Base-by-base conservation (phyloP, 1,284 basidiomycete genomes). In the Porogramme epimiltina region DNA sequence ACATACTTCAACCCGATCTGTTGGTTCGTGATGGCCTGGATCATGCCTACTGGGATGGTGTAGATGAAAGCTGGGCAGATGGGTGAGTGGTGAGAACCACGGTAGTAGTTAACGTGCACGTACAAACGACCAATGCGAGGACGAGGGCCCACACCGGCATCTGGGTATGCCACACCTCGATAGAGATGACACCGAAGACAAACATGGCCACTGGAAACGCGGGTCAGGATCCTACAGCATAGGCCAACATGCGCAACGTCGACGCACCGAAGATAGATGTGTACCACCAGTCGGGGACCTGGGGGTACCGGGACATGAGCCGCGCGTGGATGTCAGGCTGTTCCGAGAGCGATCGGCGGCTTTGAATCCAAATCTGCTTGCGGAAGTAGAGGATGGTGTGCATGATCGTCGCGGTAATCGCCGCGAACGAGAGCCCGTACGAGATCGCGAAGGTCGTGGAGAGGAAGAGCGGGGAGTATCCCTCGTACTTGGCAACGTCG, bases 101-200 rank as follows among this genome's bases (percentile, higher is more conserved):
- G 20, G 16, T 0, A 18, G 4, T 9, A 10, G 19, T 22, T 18
- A 24, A n/a, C 1, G 23, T 20, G n/a, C n/a, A 58, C 46, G 28
- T 49, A 67, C 73, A 68, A 41, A 77, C 66, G 37, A 66, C 9
- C 20, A 80, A 55, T 4, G 71, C 63, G 11, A 80, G 65, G 3
- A 82, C 59, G 23, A 81, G 70, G 34, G 75, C 79, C 80, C 84
- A 89, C 19, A 87, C 79, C 1, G 83, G 82, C 70, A 87, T 77
- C 42, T 82, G 76, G 0, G 87, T 84, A 15, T 80, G 73, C 81
- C 83, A 90, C 5, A 86, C 75, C 64, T 87, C 81, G 36, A 93
- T 82, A 42, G 80, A 79, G 13, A 88, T 66, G 48, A 91, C 81
- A 4, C 82, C 84, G 40, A 92, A 77, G 0, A 77, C 71, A 61